Evolutionary conservation across 495 filamentous ascomycete species (phyloP).

Genomic region (Podospora appendiculata): DNA sequence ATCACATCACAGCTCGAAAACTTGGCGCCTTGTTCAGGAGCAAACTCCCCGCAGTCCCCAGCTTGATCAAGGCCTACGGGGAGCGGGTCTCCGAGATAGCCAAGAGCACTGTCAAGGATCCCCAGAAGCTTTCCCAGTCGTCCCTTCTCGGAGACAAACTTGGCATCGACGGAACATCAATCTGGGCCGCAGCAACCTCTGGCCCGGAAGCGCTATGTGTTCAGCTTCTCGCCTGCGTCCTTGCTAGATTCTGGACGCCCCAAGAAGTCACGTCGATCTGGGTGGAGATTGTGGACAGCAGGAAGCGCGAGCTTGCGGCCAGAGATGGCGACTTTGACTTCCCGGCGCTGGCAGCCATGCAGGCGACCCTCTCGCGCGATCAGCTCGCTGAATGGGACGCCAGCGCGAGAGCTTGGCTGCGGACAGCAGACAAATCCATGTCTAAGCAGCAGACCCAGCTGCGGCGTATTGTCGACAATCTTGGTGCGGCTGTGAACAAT

Average conservation of each 20-base stretch:
- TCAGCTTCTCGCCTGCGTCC: slow-evolving; percentile 29
- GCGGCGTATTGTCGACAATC: slow-evolving; percentile 22
- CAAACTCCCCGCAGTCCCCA: slow-evolving; percentile 20
- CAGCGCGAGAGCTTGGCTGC: slow-evolving; percentile 29
- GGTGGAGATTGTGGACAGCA: slow-evolving; percentile 14
- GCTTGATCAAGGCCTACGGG: slow-evolving; percentile 30
- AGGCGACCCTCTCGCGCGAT: slow-evolving; percentile 18
- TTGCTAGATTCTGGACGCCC: slow-evolving; percentile 23
- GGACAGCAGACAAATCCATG: slow-evolving; percentile 19
- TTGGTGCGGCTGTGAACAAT: slow-evolving; percentile 9
- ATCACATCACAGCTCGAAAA: slow-evolving; percentile 22
- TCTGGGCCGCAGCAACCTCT: slow-evolving; percentile 3
- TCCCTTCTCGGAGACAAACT: too few species aligned
- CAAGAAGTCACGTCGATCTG: slow-evolving; percentile 31
- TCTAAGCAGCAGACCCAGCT: slow-evolving; percentile 17
- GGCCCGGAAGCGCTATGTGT: background rate
- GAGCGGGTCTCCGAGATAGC: slow-evolving; percentile 28
- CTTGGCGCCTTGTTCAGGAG: slow-evolving; percentile 25
- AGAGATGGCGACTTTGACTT: background rate
- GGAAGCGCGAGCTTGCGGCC: slow-evolving; percentile 4
- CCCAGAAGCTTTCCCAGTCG: too few species aligned
- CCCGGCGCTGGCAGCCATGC: slow-evolving; percentile 1
- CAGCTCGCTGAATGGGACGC: slow-evolving; percentile 30
- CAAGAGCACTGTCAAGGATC: too few species aligned
- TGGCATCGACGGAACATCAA: slow-evolving; percentile 2